A percentile compares a stretch with the other conserved stretches of the same genome.
These are phyloP conservation scores for Amyloporia xantha DNA, from an alignment of 768 basidiomycete species.

Conservation along the genomic window DNA sequence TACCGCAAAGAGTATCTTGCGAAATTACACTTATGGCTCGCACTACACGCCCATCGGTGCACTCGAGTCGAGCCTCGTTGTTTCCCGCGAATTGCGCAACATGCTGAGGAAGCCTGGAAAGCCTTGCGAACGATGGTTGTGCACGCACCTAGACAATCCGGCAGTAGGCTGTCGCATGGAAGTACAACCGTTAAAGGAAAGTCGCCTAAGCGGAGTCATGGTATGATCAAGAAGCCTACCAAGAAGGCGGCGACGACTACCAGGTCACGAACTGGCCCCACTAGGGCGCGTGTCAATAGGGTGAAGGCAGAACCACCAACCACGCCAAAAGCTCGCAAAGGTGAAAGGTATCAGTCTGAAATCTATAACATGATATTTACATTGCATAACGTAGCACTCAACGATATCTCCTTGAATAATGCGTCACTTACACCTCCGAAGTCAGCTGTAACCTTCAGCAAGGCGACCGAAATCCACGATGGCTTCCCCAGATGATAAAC, in stretches of 20 bases:
- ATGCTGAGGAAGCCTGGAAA: constrained; percentile 46
- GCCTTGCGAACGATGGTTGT: constrained; percentile 36
- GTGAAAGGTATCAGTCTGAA: too few species aligned
- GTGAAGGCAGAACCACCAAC: constrained; percentile 25
- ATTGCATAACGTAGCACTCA: constrained; percentile 11
- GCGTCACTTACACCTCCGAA: too few species aligned
- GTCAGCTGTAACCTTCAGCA: too few species aligned
- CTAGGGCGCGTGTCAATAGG: constrained; percentile 12
- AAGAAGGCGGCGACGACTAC: neutral
- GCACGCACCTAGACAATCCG: constrained; percentile 6
- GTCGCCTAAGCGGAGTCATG: constrained; percentile 3
- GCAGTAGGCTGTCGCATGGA: neutral
- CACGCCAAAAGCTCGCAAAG: constrained; percentile 38
- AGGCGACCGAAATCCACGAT: too few species aligned
- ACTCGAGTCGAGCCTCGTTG: constrained; percentile 32
- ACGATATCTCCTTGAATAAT: constrained; percentile 18
- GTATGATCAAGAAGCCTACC: neutral
- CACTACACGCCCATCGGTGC: constrained; percentile 60
- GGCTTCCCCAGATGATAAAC: neutral
- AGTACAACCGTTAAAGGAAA: constrained; percentile 5
- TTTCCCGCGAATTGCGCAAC: constrained; percentile 38
- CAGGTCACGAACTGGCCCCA: constrained; percentile 6
- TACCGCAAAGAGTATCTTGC: constrained; percentile 44
- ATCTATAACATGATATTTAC: neutral
- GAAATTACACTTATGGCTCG: constrained; percentile 58